Evolutionary conservation across 2,329 filamentous ascomycete species (phyloP).

Genomic region (Bipolaris cookei): DNA sequence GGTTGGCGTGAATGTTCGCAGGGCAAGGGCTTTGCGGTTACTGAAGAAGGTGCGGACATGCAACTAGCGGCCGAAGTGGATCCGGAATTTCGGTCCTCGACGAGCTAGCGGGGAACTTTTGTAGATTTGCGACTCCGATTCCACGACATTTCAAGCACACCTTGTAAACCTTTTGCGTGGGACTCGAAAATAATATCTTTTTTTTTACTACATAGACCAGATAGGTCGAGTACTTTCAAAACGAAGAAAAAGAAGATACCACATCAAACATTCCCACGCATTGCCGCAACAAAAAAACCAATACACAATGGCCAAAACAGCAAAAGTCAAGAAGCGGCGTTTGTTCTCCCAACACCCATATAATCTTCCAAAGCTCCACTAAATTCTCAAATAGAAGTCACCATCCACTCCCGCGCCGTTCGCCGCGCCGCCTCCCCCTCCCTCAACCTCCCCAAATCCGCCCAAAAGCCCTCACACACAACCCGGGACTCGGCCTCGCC

Average conservation of each 20-base stretch:
- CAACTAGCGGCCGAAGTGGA: slow-evolving; percentile 16
- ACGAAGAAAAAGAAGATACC: not conserved
- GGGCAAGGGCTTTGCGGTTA: slow-evolving; percentile 16
- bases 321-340: slow-evolving; percentile 56
- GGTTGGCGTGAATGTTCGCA: slow-evolving; percentile 18
- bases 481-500: slow-evolving; percentile 39
- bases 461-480: slow-evolving; percentile 58
- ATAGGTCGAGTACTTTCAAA: not conserved
- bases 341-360: slow-evolving; percentile 6
- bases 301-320: slow-evolving; percentile 53
- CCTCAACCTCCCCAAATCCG: slow-evolving; percentile 74
- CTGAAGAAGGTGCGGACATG: slow-evolving; percentile 23
- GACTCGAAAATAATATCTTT: not conserved
- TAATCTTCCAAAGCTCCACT: slow-evolving; percentile 8
- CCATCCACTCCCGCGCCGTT: slow-evolving; percentile 75
- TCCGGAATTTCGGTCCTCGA: slow-evolving; percentile 18
- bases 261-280: not conserved
- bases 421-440: slow-evolving; percentile 73
- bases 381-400: slow-evolving; percentile 57
- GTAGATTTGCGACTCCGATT: slow-evolving; percentile 5
- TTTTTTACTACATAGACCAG: not conserved
- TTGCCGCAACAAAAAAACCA: not conserved
- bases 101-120: slow-evolving; percentile 22
- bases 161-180: not conserved
- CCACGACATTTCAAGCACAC: not conserved